These are phyloP conservation scores for Coriaria nepalensis DNA, from an alignment of 306 rosid genomes.

Conservation along the genomic window DNA sequence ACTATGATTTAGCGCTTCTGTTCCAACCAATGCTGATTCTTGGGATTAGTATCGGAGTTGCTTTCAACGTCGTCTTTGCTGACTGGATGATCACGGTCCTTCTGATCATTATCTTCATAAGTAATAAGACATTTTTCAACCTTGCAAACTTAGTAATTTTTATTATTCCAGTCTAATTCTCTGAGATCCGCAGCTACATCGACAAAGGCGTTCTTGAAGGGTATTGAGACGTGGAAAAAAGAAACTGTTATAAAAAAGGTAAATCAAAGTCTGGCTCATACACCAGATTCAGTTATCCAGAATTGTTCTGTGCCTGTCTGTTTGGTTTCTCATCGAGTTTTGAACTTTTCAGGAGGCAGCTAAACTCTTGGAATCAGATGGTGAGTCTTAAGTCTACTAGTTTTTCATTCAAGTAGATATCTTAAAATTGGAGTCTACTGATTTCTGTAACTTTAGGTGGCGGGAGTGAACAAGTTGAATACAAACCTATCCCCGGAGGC, in stretches of 20 bases:
- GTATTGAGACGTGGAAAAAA: slow-evolving; percentile 66
- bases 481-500: slow-evolving; percentile 34
- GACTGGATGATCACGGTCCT: slow-evolving; percentile 72
- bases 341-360: slow-evolving; percentile 44
- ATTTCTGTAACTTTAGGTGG: slow-evolving; percentile 19
- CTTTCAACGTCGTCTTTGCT: slow-evolving; percentile 59
- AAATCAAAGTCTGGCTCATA: neutral
- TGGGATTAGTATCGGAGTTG: slow-evolving; percentile 72
- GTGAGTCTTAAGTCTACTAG: slow-evolving; percentile 21
- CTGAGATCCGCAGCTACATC: slow-evolving; percentile 42
- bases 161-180: neutral
- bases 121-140: slow-evolving; percentile 20
- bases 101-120: slow-evolving; percentile 53
- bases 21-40: slow-evolving; percentile 85
- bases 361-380: slow-evolving; percentile 24
- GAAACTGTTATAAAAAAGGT: slow-evolving; percentile 69
- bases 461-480: slow-evolving; percentile 32
- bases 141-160: too few species aligned
- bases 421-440: neutral
- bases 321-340: neutral
- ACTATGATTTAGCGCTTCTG: slow-evolving; percentile 69
- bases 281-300: neutral
- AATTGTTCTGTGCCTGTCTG: neutral
- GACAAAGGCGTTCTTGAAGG: slow-evolving; percentile 58
- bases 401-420: neutral